Percentiles rank a stretch among this genome's conserved stretches.
Evolutionary conservation across 129 eudicot species (phyloP).

Genomic region (Escallonia rubra): DNA sequence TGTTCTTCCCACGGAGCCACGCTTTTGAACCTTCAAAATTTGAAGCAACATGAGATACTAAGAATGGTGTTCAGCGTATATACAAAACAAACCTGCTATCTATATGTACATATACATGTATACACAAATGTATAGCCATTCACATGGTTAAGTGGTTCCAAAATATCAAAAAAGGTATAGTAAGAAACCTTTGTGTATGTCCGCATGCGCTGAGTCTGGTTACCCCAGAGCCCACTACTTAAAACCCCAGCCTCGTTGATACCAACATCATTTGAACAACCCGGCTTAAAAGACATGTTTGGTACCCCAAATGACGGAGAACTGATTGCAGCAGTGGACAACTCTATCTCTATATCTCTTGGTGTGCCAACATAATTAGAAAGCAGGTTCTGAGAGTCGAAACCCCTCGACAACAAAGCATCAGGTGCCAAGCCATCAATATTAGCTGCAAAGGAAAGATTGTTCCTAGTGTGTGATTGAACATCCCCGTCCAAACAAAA

Average conservation of each 20-base stretch:
- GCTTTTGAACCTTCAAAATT: constrained; percentile 77
- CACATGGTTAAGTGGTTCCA: no score
- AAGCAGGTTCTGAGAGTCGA: constrained; percentile 78
- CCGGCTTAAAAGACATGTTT: constrained; percentile 66
- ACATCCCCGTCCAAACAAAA: constrained; percentile 73
- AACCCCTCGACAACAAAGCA: constrained; percentile 89
- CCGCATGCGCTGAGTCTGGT: constrained; percentile 77
- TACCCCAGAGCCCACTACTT: constrained; percentile 66
- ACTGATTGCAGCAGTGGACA: constrained; percentile 65
- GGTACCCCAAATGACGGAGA: constrained; percentile 77
- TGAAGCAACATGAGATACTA: no score
- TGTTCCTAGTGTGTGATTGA: constrained; percentile 62
- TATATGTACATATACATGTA: background rate
- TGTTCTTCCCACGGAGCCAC: constrained; percentile 93
- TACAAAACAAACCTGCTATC: no score
- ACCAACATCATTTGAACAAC: constrained; percentile 58
- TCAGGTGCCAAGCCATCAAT: constrained; percentile 78
- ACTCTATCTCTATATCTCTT: constrained; percentile 69
- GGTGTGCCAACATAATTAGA: constrained; percentile 49
- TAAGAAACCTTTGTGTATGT: constrained; percentile 83
- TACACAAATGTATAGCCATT: no score
- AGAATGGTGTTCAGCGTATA: background rate
- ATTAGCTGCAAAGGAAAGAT: constrained; percentile 46
- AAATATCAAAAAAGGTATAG: background rate
- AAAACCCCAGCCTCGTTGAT: constrained; percentile 56